These are phyloP conservation scores for Nymphaea colorata DNA, from an alignment of 164 flowering plant species.

Conservation along the genomic window DNA sequence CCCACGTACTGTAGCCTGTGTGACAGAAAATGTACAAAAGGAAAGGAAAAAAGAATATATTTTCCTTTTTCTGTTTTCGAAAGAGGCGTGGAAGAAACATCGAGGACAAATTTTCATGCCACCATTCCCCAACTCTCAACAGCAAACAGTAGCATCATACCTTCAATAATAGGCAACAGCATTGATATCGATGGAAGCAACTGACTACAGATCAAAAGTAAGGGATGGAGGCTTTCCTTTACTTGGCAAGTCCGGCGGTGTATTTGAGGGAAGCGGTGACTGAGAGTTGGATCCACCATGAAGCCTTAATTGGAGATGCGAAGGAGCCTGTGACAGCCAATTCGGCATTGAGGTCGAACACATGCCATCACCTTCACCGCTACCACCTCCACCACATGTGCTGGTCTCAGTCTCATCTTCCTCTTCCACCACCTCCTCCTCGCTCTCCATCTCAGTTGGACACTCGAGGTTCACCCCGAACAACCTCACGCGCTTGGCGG, in stretches of 20 bases:
- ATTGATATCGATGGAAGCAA: conserved; percentile 4
- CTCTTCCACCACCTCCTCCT: conserved; percentile 2
- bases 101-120: too few relatives aligned
- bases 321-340: neutral
- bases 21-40: too few relatives aligned
- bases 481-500: conserved; percentile 56
- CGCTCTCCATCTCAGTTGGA: conserved; percentile 35
- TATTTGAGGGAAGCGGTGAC: neutral
- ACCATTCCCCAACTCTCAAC: neutral
- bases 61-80: neutral
- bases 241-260: conserved; percentile 5
- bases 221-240: neutral
- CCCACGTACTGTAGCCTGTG: too few relatives aligned
- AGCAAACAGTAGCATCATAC: neutral
- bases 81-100: neutral
- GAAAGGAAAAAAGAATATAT: neutral
- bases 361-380: neutral
- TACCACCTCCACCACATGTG: neutral
- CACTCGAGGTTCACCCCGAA: conserved; percentile 92
- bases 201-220: neutral
- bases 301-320: conserved; percentile 8
- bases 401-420: neutral
- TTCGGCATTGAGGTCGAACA: neutral
- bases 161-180: conserved; percentile 1
- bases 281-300: conserved; percentile 1